Percentiles rank a stretch among this genome's conserved stretches.
Evolutionary conservation across 1,284 basidiomycete species (phyloP).

Genomic region (Paramarasmius palmivorus): DNA sequence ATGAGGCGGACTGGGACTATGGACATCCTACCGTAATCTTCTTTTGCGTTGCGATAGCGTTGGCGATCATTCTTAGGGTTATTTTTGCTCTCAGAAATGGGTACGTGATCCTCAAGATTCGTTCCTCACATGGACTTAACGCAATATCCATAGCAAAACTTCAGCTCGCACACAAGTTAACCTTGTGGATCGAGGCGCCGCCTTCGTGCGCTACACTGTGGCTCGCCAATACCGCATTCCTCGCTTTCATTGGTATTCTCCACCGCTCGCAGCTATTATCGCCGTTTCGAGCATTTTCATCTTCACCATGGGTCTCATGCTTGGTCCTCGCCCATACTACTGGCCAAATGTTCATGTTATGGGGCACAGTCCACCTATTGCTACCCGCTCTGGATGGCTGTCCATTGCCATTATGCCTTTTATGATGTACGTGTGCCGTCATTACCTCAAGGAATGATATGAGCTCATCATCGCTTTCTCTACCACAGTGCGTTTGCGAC

Average conservation of each 20-base stretch:
- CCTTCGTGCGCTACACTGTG: constrained; percentile 22
- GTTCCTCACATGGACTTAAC: constrained; percentile 11
- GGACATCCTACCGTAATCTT: constrained; percentile 30
- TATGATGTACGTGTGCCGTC: constrained; percentile 27
- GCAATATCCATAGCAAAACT: not conserved
- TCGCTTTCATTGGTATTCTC: constrained; percentile 30
- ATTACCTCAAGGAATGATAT: no score
- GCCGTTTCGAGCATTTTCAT: constrained; percentile 28
- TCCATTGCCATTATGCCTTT: constrained; percentile 36
- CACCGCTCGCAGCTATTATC: constrained; percentile 30
- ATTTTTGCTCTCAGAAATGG: constrained; percentile 5
- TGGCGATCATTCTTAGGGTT: constrained; percentile 13
- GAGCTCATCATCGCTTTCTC: not conserved
- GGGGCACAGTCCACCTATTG: constrained; percentile 38
- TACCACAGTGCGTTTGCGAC: constrained; percentile 32
- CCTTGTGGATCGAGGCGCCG: constrained; percentile 22
- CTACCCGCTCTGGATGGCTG: constrained; percentile 36
- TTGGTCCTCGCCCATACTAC: constrained; percentile 34
- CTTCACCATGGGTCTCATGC: constrained; percentile 33
- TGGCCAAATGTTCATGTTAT: constrained; percentile 30
- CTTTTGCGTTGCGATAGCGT: constrained; percentile 28
- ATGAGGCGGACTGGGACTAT: constrained; percentile 33
- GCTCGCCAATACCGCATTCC: constrained; percentile 26
- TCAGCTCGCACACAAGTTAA: not conserved
- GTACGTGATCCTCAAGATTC: not conserved